These are phyloP conservation scores for Didymella keratinophila DNA, from an alignment of 2,329 filamentous ascomycete species.

Conservation along the genomic window DNA sequence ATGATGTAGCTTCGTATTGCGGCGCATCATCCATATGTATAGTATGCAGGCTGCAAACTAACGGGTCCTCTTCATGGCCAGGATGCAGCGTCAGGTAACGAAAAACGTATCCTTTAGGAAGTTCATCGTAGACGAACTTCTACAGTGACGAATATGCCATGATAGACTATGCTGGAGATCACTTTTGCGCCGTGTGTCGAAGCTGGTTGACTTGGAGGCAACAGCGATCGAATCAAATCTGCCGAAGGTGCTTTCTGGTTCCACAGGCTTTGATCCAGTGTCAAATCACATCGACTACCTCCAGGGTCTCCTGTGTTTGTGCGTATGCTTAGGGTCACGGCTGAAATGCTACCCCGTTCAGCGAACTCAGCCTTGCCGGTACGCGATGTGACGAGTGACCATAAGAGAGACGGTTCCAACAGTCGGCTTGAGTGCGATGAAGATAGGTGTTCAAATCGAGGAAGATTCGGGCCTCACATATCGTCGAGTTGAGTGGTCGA, in stretches of 20 bases:
- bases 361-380: background rate
- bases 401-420: background rate
- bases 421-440: background rate
- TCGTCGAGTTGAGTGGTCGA: background rate
- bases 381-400: background rate
- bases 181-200: too few species aligned
- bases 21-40: background rate
- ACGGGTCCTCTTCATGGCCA: background rate
- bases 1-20: conserved; percentile 24
- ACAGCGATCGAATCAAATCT: background rate
- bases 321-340: background rate
- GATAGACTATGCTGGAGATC: background rate
- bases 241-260: background rate
- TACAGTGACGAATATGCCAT: background rate
- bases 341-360: background rate
- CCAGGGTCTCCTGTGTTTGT: background rate
- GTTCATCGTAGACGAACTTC: background rate
- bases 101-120: background rate
- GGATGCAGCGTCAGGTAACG: conserved; percentile 6
- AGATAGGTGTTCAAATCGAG: background rate
- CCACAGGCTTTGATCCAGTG: background rate
- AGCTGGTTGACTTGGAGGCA: background rate
- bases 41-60: conserved; percentile 19
- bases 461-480: background rate
- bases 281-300: background rate